phyloP scores from a whole-genome alignment of 768 basidiomycete species.

The Xerocomellus amylosporus region DNA sequence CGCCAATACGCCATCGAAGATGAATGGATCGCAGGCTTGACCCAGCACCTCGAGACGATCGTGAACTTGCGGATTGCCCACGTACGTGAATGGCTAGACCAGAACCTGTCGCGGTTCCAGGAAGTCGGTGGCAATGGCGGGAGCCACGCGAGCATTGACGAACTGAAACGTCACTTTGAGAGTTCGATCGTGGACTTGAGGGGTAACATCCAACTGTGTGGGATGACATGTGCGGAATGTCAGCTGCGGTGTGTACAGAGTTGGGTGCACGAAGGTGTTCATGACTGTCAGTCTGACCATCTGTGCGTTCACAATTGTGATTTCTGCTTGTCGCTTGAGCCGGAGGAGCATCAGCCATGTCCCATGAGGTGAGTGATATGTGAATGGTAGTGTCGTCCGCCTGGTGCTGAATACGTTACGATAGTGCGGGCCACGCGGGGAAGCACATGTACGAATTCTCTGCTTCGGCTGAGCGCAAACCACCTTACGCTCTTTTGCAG shows the following conservation, averaged over 20 bases:
- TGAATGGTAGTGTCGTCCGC: not conserved
- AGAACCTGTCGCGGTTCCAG: constrained; percentile 49
- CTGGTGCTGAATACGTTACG: not conserved
- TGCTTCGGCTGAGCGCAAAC: accelerated
- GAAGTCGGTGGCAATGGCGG: not conserved
- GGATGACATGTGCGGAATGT: constrained; percentile 45
- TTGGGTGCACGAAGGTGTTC: constrained; percentile 43
- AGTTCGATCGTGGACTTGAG: constrained; percentile 43
- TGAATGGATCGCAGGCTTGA: constrained; percentile 41
- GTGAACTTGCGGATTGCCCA: constrained; percentile 44
- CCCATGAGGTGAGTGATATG: constrained; percentile 42
- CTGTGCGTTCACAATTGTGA: constrained; percentile 43
- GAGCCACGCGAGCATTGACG: constrained; percentile 43
- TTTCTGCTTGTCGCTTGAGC: constrained; percentile 34
- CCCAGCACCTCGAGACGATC: constrained; percentile 37
- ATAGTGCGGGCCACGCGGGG: constrained; percentile 58
- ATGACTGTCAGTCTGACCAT: constrained; percentile 53
- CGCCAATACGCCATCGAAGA: constrained; percentile 24
- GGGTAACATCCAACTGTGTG: constrained; percentile 48
- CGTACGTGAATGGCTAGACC: constrained; percentile 50
- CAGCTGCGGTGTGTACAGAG: constrained; percentile 47
- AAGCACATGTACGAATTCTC: constrained; percentile 46
- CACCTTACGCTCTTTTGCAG: constrained; percentile 30
- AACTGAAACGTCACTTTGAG: constrained; percentile 44
- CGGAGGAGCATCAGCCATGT: constrained; percentile 36